Conservation (phyloP, 2,329 filamentous ascomycete species). For the Thielaviopsis cerberus region DNA sequence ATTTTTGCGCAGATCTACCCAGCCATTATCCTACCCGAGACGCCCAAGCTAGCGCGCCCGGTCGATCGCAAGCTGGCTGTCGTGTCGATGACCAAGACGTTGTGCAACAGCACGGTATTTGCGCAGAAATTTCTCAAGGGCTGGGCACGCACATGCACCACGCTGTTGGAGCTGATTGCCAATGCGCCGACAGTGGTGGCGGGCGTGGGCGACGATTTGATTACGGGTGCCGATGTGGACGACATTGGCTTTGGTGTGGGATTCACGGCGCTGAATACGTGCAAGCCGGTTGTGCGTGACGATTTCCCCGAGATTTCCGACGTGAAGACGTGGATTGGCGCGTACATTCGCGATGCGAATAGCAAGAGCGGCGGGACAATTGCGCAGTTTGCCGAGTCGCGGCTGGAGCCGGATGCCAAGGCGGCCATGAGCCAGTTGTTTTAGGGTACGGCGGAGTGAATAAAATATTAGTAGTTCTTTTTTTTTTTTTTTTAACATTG, state of each 20-base stretch:
- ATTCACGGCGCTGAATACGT: slow-evolving; percentile 85
- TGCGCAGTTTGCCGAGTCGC: slow-evolving; percentile 50
- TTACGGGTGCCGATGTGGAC: slow-evolving; percentile 79
- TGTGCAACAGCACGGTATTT: slow-evolving; percentile 73
- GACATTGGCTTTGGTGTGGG: slow-evolving; percentile 89
- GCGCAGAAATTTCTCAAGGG: slow-evolving; percentile 68
- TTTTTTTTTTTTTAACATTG: no score
- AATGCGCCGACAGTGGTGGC: slow-evolving; percentile 57
- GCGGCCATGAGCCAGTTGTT: slow-evolving; percentile 7
- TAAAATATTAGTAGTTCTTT: no score
- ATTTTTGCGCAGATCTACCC: slow-evolving; percentile 77
- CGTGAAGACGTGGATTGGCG: slow-evolving; percentile 67
- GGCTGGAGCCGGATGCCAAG: slow-evolving; percentile 38
- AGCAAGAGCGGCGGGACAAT: slow-evolving; percentile 52
- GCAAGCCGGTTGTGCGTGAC: slow-evolving; percentile 54
- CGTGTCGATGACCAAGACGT: slow-evolving; percentile 78
- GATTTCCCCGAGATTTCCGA: slow-evolving; percentile 73
- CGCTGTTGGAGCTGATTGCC: slow-evolving; percentile 72
- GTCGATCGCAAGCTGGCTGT: slow-evolving; percentile 86
- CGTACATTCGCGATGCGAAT: slow-evolving; percentile 63
- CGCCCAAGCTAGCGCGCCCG: slow-evolving; percentile 70
- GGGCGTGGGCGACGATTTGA: slow-evolving; percentile 52
- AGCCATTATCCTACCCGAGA: slow-evolving; percentile 69
- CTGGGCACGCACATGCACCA: slow-evolving; percentile 77
- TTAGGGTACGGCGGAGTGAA: neutral